phyloP scores from a whole-genome alignment of 768 basidiomycete species.

The Auricularia auricula-judae region DNA sequence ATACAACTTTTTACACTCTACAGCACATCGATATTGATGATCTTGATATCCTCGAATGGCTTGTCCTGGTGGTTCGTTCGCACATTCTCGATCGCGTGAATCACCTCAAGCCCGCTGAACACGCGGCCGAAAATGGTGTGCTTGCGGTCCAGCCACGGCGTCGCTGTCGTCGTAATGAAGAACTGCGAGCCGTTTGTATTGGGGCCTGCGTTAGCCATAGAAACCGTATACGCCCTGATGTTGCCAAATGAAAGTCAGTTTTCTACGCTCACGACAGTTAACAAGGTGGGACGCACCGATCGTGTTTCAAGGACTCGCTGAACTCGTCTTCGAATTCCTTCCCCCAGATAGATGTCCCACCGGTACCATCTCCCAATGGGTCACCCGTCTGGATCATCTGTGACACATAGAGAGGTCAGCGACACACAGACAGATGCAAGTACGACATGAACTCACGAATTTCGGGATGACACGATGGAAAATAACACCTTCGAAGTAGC shows the following conservation, averaged over 20 bases:
- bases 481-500: conserved; percentile 86
- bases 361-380: conserved; percentile 89
- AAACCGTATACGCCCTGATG: conserved; percentile 80
- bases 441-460: conserved; percentile 37
- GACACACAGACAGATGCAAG: not conserved
- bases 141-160: conserved; percentile 87
- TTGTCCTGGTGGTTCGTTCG: conserved; percentile 78
- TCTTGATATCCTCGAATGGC: conserved; percentile 90
- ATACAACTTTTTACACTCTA: not conserved
- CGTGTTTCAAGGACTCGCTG: conserved; percentile 77
- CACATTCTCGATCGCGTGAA: conserved; percentile 86
- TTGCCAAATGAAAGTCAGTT: not conserved
- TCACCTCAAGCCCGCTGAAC: conserved; percentile 75
- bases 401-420: not conserved
- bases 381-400: conserved; percentile 93
- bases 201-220: conserved; percentile 91
- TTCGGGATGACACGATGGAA: conserved; percentile 98
- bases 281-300: conserved; percentile 43
- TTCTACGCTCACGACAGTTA: conserved; percentile 1
- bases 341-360: conserved; percentile 86
- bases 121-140: conserved; percentile 91
- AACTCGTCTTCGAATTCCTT: conserved; percentile 91
- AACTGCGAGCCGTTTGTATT: conserved; percentile 93
- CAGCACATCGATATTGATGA: conserved; percentile 44
- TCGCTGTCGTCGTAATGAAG: conserved; percentile 93